A percentile compares a stretch with the other conserved stretches of the same genome.
Conservation (phyloP, 495 filamentous ascomycete species). For the Aspergillus bertholletiae region DNA sequence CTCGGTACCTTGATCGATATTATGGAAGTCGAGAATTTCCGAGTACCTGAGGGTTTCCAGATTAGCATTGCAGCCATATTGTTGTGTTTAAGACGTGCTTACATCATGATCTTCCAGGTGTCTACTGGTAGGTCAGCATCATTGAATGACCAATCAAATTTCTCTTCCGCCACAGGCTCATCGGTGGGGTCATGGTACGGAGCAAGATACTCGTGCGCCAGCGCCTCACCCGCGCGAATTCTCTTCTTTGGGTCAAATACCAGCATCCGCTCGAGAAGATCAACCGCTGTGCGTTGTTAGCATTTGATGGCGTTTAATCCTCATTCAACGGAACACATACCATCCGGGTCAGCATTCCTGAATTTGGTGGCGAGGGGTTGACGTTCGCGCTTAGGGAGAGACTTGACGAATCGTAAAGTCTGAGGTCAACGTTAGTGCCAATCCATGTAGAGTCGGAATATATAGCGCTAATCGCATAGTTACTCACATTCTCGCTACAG, state of each 20-base stretch:
- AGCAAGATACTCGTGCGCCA: slow-evolving; percentile 88
- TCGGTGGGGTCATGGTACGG: slow-evolving; percentile 97
- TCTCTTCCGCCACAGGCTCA: slow-evolving; percentile 93
- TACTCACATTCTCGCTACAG: slow-evolving; percentile 92
- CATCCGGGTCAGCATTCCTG: slow-evolving; percentile 89
- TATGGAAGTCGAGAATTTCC: slow-evolving; percentile 98
- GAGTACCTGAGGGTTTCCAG: slow-evolving; percentile 72
- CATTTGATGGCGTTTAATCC: background rate
- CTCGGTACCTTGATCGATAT: slow-evolving; percentile 65
- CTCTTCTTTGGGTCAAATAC: slow-evolving; percentile 95
- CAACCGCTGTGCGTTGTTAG: slow-evolving; percentile 62
- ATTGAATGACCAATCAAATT: slow-evolving; percentile 99
- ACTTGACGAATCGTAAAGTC: slow-evolving; percentile 97
- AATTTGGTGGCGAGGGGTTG: slow-evolving; percentile 90
- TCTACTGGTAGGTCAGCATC: slow-evolving; percentile 96
- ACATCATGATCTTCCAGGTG: slow-evolving; percentile 99
- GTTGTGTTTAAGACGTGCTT: slow-evolving; percentile 15
- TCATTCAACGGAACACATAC: slow-evolving; percentile 46
- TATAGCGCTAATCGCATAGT: background rate
- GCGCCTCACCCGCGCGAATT: slow-evolving; percentile 76
- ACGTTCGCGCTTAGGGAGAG: slow-evolving; percentile 90
- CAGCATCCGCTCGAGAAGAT: slow-evolving; percentile 93
- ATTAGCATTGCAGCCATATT: background rate
- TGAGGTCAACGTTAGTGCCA: slow-evolving; percentile 32
- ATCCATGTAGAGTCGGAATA: background rate